phyloP scores from a whole-genome alignment of 805 yeast genomes.

The Candida pini region DNA sequence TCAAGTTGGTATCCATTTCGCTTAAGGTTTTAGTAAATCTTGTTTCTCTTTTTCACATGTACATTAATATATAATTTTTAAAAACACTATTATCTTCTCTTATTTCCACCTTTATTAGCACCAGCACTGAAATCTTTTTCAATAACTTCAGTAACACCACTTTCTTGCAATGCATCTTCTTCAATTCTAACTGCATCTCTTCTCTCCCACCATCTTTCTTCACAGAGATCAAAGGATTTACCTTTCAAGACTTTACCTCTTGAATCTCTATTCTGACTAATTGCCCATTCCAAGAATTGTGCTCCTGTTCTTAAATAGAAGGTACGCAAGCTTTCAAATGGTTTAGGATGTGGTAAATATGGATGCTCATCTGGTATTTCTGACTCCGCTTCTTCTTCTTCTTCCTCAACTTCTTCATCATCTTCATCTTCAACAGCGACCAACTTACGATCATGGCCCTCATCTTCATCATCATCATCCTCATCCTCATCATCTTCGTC shows the following conservation, averaged over 20 bases:
- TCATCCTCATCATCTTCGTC: constrained; percentile 69
- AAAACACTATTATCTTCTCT: constrained; percentile 38
- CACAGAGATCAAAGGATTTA: constrained; percentile 84
- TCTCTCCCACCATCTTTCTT: constrained; percentile 98
- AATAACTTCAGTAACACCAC: constrained; percentile 84
- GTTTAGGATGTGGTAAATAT: constrained; percentile 95
- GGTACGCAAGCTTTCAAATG: constrained; percentile 78
- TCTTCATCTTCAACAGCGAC: constrained; percentile 36
- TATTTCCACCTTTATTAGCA: constrained; percentile 26
- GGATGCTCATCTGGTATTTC: constrained; percentile 89
- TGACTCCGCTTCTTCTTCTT: constrained; percentile 55
- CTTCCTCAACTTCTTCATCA: constrained; percentile 65
- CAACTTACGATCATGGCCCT: constrained; percentile 34
- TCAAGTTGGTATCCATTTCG: constrained; percentile 95
- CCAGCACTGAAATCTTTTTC: constrained; percentile 57
- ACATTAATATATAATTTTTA: constrained; percentile 2
- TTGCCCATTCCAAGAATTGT: constrained; percentile 87
- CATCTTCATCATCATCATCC: constrained; percentile 57
- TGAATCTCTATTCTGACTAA: constrained; percentile 75
- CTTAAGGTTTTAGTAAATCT: constrained; percentile 34
- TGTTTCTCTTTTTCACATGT: not conserved
- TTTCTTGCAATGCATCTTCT: constrained; percentile 88
- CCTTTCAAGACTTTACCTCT: constrained; percentile 88
- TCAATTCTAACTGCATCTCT: constrained; percentile 84
- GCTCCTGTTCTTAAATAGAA: constrained; percentile 87